Percentiles rank a stretch among this genome's conserved stretches.
Conservation (phyloP, 345 rosid genomes). For the Raphanus raphanistrum region DNA sequence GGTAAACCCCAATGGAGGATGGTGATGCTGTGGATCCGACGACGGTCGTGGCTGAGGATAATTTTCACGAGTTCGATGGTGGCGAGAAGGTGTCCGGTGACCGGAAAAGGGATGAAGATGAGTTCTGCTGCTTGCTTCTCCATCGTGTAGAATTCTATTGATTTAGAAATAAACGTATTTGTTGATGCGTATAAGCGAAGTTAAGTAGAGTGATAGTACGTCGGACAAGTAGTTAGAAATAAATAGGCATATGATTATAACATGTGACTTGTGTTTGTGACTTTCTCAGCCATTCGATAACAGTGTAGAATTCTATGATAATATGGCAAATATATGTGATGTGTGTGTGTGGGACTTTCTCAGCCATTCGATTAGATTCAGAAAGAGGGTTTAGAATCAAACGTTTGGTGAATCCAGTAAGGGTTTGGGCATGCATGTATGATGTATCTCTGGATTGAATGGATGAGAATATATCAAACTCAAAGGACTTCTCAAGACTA, state of each 20-base stretch:
- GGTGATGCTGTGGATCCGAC: not conserved
- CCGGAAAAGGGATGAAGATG: not conserved
- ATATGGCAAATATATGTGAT: not conserved
- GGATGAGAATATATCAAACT: not conserved
- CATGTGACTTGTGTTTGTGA: not conserved
- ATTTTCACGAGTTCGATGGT: not conserved
- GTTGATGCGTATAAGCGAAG: not conserved
- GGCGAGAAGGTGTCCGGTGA: not conserved
- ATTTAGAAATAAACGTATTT: not conserved
- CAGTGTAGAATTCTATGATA: not conserved
- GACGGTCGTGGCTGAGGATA: not conserved
- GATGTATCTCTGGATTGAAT: not conserved
- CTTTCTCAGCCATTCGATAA: not conserved
- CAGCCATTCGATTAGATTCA: not conserved
- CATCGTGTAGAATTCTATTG: not conserved
- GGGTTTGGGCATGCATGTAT: not conserved
- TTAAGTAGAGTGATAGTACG: not conserved
- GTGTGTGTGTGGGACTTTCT: not conserved
- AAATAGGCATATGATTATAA: not conserved
- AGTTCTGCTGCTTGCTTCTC: not conserved
- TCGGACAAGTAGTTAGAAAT: not conserved
- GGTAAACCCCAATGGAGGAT: not conserved
- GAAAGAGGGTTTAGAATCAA: not conserved
- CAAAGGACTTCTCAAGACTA: not conserved
- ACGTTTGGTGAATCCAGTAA: not conserved